Percentiles rank a stretch among this genome's conserved stretches.
Conservation (phyloP, 2,329 filamentous ascomycete genomes). For the Botrytis medusae region DNA sequence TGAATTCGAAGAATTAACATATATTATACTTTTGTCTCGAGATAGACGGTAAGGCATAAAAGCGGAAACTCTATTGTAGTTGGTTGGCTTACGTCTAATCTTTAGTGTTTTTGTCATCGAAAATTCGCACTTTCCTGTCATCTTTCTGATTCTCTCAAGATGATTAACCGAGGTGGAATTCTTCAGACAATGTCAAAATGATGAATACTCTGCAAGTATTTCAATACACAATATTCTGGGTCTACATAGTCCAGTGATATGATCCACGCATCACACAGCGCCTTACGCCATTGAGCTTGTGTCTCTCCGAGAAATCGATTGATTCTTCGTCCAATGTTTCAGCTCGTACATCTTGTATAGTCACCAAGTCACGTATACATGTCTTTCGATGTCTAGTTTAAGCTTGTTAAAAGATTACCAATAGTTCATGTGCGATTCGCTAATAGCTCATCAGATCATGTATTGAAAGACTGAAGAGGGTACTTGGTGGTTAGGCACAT, state of each 20-base stretch:
- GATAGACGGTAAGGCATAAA: accelerated
- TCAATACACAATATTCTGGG: accelerated
- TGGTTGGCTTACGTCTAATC: too few relatives aligned
- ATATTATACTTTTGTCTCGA: accelerated
- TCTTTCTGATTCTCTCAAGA: not conserved
- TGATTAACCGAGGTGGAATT: accelerated
- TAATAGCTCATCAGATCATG: too few relatives aligned
- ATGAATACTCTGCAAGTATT: not conserved
- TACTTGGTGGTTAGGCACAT: too few relatives aligned
- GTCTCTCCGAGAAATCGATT: not conserved
- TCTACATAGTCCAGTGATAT: accelerated
- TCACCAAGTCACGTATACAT: not conserved
- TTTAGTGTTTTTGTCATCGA: not conserved
- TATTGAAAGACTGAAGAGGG: too few relatives aligned
- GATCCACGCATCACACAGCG: too few relatives aligned
- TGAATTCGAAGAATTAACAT: not conserved
- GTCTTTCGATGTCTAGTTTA: not conserved
- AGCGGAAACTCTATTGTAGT: accelerated
- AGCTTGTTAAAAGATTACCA: not conserved
- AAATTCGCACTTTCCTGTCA: not conserved
- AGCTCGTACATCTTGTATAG: not conserved
- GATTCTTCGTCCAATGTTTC: accelerated
- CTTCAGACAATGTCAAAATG: accelerated
- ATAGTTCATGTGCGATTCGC: too few relatives aligned
- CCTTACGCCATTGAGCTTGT: too few relatives aligned